These are phyloP conservation scores for Bocquillonia castaneifolia DNA, from an alignment of 441 rosid genomes.

Conservation along the genomic window DNA sequence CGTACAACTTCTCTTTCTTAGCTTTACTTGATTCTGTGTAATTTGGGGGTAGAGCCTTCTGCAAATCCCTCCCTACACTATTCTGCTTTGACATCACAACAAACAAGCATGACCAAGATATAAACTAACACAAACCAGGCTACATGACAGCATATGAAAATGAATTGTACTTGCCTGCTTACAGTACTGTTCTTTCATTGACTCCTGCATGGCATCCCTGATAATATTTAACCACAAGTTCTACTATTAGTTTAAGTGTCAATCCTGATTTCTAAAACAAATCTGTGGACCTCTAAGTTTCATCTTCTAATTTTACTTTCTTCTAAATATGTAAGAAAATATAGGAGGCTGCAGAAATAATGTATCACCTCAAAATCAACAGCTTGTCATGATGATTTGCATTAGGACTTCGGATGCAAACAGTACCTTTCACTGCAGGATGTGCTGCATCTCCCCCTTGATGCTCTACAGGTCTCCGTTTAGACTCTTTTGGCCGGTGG, in stretches of 20 bases:
- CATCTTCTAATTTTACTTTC: not conserved
- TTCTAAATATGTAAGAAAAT: not conserved
- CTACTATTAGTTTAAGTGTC: not conserved
- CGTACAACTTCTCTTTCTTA: slow-evolving; percentile 68
- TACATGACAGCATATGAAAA: not conserved
- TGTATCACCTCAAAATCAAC: slow-evolving; percentile 18
- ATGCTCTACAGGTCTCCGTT: not conserved
- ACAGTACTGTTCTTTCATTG: slow-evolving; percentile 1
- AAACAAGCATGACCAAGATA: not conserved
- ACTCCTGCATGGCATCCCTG: slow-evolving; percentile 17
- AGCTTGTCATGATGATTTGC: not conserved
- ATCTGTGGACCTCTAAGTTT: not conserved
- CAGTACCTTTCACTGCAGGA: not conserved
- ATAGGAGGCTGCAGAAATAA: not conserved
- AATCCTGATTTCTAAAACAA: not conserved
- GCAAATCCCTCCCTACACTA: slow-evolving; percentile 26
- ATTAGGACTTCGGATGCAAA: not conserved
- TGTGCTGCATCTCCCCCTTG: slow-evolving; percentile 4
- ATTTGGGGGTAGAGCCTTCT: slow-evolving; percentile 33
- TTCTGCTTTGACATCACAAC: slow-evolving; percentile 21
- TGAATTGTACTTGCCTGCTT: slow-evolving; percentile 22
- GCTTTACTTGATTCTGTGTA: slow-evolving; percentile 67
- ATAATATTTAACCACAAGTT: not conserved
- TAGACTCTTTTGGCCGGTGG: not conserved
- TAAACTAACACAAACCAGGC: not conserved